A percentile compares a stretch with the other conserved stretches of the same genome.
phyloP scores from a whole-genome alignment of 148 eudicot genomes.

The Selenicereus undatus region DNA sequence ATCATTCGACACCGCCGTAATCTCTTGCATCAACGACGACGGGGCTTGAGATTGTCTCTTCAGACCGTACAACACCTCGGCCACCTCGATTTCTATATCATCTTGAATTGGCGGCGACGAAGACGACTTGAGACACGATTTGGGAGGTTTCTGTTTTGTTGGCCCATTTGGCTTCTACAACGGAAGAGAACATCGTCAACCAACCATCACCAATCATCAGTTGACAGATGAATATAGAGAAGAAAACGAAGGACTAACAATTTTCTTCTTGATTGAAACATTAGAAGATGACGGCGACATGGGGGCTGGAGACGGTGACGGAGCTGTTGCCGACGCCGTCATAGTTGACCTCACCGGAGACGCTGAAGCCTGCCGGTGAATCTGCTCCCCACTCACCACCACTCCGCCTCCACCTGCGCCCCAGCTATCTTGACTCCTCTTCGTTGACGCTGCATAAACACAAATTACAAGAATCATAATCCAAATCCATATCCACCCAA shows the following conservation, averaged over 20 bases:
- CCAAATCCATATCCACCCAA: background rate
- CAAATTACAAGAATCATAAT: background rate
- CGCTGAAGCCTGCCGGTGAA: slow-evolving; percentile 44
- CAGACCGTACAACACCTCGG: slow-evolving; percentile 81
- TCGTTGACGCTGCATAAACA: slow-evolving; percentile 53
- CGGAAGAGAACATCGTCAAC: slow-evolving; percentile 17
- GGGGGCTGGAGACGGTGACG: slow-evolving; percentile 38
- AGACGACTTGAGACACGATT: slow-evolving; percentile 47
- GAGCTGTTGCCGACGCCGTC: slow-evolving; percentile 17
- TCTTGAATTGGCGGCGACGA: slow-evolving; percentile 65
- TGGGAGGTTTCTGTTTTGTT: slow-evolving; percentile 64
- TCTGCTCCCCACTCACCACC: slow-evolving; percentile 36
- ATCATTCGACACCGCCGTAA: slow-evolving; percentile 25
- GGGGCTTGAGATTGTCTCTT: slow-evolving; percentile 79
- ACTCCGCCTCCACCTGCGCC: slow-evolving; percentile 39
- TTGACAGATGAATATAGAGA: background rate
- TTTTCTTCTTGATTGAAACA: slow-evolving; percentile 60
- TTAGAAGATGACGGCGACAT: slow-evolving; percentile 78
- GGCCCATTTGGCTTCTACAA: slow-evolving; percentile 70
- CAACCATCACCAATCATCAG: slow-evolving; percentile 10
- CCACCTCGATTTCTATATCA: slow-evolving; percentile 92
- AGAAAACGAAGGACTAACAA: slow-evolving; percentile 40
- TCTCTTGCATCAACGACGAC: slow-evolving; percentile 43
- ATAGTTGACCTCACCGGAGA: slow-evolving; percentile 56
- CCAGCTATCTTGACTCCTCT: slow-evolving; percentile 78